phyloP scores from a whole-genome alignment of 495 filamentous ascomycete species.

The Xylaria sp. region DNA sequence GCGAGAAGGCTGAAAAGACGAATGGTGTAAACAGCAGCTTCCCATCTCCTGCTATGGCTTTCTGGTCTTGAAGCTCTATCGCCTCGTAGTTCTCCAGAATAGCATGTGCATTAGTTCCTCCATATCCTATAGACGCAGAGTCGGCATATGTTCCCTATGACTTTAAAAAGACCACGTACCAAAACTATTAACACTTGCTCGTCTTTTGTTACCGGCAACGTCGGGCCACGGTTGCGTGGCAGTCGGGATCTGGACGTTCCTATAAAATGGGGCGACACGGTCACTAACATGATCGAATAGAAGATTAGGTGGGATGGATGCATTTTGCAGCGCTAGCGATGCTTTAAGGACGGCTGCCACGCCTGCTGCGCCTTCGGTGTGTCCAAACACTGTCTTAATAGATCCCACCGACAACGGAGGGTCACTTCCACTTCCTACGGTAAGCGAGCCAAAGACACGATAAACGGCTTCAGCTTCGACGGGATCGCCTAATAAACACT shows the following conservation, averaged over 20 bases:
- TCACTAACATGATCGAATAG: conserved; percentile 61
- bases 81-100: conserved; percentile 18
- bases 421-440: conserved; percentile 33
- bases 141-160: conserved; percentile 57
- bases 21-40: too few species aligned
- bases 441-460: background rate
- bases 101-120: conserved; percentile 26
- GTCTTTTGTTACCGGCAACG: conserved; percentile 25
- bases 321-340: conserved; percentile 59
- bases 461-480: conserved; percentile 43
- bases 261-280: conserved; percentile 49
- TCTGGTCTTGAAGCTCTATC: too few species aligned
- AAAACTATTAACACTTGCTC: conserved; percentile 67
- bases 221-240: background rate
- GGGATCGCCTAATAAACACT: conserved; percentile 57
- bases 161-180: conserved; percentile 44
- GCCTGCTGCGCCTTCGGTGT: conserved; percentile 58
- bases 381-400: conserved; percentile 65
- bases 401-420: conserved; percentile 52
- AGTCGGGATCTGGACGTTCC: conserved; percentile 42
- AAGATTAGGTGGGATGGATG: conserved; percentile 62
- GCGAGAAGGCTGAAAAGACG: too few species aligned
- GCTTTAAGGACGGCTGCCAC: conserved; percentile 66
- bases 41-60: too few species aligned
- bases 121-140: conserved; percentile 39